A percentile compares a stretch with the other conserved stretches of the same genome.
phyloP scores from a whole-genome alignment of 2,329 filamentous ascomycete genomes.

The Madurella mycetomatis region DNA sequence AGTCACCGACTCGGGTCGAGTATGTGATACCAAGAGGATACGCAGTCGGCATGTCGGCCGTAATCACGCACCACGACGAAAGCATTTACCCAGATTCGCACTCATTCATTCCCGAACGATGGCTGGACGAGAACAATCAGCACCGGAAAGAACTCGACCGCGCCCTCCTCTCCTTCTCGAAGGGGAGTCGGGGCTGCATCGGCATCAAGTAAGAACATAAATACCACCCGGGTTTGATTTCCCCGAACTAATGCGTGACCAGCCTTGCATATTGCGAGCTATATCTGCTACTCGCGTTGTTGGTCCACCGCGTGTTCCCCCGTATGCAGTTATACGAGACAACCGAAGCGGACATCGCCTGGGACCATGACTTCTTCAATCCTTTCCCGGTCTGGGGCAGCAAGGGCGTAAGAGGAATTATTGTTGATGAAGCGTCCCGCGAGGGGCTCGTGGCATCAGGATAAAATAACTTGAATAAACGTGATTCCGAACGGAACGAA shows the following conservation, averaged over 20 bases:
- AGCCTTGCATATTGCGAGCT: conserved; percentile 2
- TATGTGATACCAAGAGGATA: not conserved
- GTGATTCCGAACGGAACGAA: too few species aligned
- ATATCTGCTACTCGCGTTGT: not conserved
- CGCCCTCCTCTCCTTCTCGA: not conserved
- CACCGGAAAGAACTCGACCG: not conserved
- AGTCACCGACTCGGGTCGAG: not conserved
- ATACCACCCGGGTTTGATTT: not conserved
- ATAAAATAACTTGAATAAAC: too few species aligned
- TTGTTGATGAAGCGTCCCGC: not conserved
- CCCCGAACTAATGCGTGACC: not conserved
- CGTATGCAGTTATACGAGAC: not conserved
- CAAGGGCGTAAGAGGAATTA: not conserved
- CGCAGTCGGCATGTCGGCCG: not conserved
- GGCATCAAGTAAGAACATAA: not conserved
- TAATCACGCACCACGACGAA: conserved; percentile 1
- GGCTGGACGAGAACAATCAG: conserved; percentile 1
- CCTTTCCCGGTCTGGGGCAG: not conserved
- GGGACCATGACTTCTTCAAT: conserved; percentile 3
- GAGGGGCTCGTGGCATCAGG: too few species aligned
- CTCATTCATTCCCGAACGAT: not conserved
- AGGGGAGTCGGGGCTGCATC: not conserved
- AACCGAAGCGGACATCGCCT: not conserved
- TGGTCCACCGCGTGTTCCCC: not conserved
- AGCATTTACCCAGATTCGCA: not conserved